A percentile compares a stretch with the other conserved stretches of the same genome.
These are phyloP conservation scores for Aspergillus eucalypticola DNA, from an alignment of 2,329 filamentous ascomycete genomes.

Conservation along the genomic window DNA sequence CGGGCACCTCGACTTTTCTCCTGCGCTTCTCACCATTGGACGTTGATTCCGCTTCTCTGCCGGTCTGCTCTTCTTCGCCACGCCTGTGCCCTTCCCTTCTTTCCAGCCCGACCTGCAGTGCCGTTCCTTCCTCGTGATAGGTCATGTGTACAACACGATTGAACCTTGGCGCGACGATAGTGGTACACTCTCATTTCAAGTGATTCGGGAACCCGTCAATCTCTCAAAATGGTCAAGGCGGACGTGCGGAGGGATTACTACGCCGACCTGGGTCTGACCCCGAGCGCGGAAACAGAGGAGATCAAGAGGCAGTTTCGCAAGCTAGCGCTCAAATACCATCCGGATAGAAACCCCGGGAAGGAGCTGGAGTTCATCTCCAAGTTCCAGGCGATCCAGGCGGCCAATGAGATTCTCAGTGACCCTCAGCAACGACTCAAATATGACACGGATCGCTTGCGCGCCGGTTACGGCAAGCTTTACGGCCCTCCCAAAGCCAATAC, in stretches of 20 bases:
- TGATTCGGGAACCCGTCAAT: background rate
- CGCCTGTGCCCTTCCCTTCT: background rate
- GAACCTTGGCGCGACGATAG: constrained; percentile 14
- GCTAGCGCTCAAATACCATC: constrained; percentile 85
- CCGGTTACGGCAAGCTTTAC: constrained; percentile 43
- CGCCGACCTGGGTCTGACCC: constrained; percentile 72
- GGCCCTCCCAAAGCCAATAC: constrained; percentile 31
- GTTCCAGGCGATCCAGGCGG: constrained; percentile 84
- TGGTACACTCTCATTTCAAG: constrained; percentile 14
- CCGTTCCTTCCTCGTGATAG: constrained; percentile 9
- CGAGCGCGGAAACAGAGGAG: constrained; percentile 68
- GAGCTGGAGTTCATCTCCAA: constrained; percentile 77
- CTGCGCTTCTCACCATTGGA: background rate
- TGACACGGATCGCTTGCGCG: constrained; percentile 60
- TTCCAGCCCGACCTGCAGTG: background rate
- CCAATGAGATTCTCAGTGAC: constrained; percentile 74
- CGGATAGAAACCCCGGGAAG: constrained; percentile 81
- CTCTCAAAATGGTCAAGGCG: constrained; percentile 64
- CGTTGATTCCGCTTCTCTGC: background rate
- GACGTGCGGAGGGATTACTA: constrained; percentile 78
- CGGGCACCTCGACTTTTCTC: background rate
- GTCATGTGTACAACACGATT: constrained; percentile 24
- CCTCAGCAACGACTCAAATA: constrained; percentile 60
- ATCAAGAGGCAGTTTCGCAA: constrained; percentile 86
- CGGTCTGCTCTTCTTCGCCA: background rate